Base-by-base conservation (phyloP, 176 grass and related monocot species). In the Puccinellia tenuiflora region DNA sequence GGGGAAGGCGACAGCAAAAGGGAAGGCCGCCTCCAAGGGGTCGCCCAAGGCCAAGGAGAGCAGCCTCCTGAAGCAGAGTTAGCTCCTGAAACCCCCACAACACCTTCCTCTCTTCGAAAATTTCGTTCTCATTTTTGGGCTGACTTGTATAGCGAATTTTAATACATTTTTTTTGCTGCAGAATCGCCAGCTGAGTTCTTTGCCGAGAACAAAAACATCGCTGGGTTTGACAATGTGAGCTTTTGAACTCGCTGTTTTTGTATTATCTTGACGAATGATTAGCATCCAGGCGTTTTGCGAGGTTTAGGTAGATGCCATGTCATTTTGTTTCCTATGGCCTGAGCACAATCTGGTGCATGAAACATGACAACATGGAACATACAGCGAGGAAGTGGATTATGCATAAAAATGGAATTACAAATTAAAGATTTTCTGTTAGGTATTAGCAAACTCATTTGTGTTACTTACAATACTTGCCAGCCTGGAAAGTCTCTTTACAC, bases 401-500 rank as follows among this genome's bases (percentile, higher is more conserved):
- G 16, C 31, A 31, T 48, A 73, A 18, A 24, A 73, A 73, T 50
- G 70, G 51, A 51, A 52, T 11, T 33, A 48, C 4, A 18, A 31
- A 74, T 51, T 74, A 74, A 4, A 31, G 8, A 78, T 24, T 68
- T 26, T 51, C 30, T 76, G 2, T 71, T 33, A 85, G 3, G 24
- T 47, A 73, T 54, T 30, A 63, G 33, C 3, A 12, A 77, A 46
- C 45, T 20, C 34, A 72, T 55, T 80, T 28, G 17, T 68, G 37
- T 81, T 50, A 77, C 45, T 26, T 69, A 14, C 11, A 35, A 29
- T 81, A 43, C 31, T 89, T 50, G 29, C 12, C 90, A 98, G 92
- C 95, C 90, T 73, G 95, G 95, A 11, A 98, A 98, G 77, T 98
- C 95, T 28, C 31, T 98, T n/a, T 98, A 98, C 90, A 98, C 95